phyloP scores from a whole-genome alignment of 108 stramenopile species.

The Pseudonitzschia pungens region DNA sequence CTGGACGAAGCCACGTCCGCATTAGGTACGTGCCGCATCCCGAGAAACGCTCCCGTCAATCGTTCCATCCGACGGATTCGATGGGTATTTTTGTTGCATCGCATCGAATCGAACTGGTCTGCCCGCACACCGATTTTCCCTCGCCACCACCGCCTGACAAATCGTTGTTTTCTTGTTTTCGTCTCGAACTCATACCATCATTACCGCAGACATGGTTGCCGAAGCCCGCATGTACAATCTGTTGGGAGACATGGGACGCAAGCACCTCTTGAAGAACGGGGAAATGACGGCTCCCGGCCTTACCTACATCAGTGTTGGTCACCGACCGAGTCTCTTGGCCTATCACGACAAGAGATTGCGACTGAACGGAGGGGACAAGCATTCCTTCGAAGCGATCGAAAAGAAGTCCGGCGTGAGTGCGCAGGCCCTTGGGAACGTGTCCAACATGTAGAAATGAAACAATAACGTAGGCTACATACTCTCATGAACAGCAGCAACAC shows the following conservation, averaged over 20 bases:
- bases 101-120: too few species aligned
- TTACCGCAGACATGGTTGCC: slow-evolving; percentile 35
- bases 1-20: slow-evolving; percentile 72
- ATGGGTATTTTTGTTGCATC: too few species aligned
- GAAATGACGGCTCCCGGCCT: slow-evolving; percentile 62
- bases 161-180: not conserved
- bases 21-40: not conserved
- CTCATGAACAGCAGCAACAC: not conserved
- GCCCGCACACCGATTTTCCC: too few species aligned
- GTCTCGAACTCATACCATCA: not conserved
- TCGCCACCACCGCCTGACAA: too few species aligned
- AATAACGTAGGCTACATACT: too few species aligned
- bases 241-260: slow-evolving; percentile 66
- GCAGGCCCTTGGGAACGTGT: slow-evolving; percentile 15
- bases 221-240: slow-evolving; percentile 88
- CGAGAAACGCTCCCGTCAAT: too few species aligned
- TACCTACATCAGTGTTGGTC: slow-evolving; percentile 92
- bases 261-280: slow-evolving; percentile 29
- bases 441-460: slow-evolving; percentile 20
- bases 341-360: slow-evolving; percentile 86
- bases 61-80: too few species aligned
- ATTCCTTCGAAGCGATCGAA: slow-evolving; percentile 31
- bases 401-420: slow-evolving; percentile 19
- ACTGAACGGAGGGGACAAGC: slow-evolving; percentile 44
- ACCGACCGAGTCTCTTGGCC: slow-evolving; percentile 83